A percentile compares a stretch with the other conserved stretches of the same genome.
These are phyloP conservation scores for Piper betle DNA, from an alignment of 164 flowering plant genomes.

Conservation along the genomic window DNA sequence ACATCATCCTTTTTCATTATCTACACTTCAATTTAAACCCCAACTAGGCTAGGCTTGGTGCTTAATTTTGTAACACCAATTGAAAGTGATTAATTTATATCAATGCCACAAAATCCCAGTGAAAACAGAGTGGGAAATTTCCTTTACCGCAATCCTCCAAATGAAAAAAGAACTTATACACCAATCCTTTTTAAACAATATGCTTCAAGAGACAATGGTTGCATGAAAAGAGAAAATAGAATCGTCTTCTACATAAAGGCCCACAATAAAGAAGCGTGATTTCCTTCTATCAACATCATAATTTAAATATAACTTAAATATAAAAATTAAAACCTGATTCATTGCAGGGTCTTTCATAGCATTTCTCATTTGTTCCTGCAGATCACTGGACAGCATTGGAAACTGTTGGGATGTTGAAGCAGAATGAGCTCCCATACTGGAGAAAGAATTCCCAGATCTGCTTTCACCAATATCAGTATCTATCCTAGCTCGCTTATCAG, in stretches of 20 bases:
- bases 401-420: conserved; percentile 19
- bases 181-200: too few species aligned
- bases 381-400: conserved; percentile 34
- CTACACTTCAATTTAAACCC: conserved; percentile 19
- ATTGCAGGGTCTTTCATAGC: conserved; percentile 93
- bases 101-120: too few species aligned
- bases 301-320: too few species aligned
- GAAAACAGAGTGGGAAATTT: too few species aligned
- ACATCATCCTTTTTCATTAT: conserved; percentile 86
- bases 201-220: too few species aligned
- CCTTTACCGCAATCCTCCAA: too few species aligned
- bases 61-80: too few species aligned
- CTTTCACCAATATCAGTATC: conserved; percentile 26
- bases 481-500: conserved; percentile 6
- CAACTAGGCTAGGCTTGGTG: too few species aligned
- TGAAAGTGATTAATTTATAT: too few species aligned
- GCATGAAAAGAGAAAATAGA: too few species aligned
- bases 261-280: not conserved
- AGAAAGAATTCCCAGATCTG: conserved; percentile 24
- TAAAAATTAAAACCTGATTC: conserved; percentile 43
- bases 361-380: conserved; percentile 87
- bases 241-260: not conserved
- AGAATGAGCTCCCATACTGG: conserved; percentile 18
- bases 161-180: too few species aligned
- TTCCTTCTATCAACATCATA: too few species aligned